Conservation (phyloP, 2,329 filamentous ascomycete species). For the Fusarium pseudograminearum region DNA sequence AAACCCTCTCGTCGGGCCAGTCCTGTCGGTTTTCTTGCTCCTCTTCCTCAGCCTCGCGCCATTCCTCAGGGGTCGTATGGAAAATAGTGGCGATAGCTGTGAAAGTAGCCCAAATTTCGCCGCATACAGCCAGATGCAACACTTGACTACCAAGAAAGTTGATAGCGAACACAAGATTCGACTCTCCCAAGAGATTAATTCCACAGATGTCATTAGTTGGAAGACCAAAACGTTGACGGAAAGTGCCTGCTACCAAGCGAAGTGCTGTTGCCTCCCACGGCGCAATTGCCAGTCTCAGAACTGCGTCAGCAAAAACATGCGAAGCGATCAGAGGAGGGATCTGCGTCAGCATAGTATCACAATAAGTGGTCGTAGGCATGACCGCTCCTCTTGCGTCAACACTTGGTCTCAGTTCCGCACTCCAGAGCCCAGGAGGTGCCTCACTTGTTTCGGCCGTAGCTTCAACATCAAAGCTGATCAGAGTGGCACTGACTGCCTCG, state of each 20-base stretch:
- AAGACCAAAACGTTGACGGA: conserved; percentile 55
- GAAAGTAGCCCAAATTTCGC: conserved; percentile 34
- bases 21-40: conserved; percentile 23
- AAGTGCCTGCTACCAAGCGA: conserved; percentile 59
- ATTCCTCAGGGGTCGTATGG: conserved; percentile 35
- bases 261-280: conserved; percentile 62
- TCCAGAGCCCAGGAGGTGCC: conserved; percentile 66
- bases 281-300: conserved; percentile 57
- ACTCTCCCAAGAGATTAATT: conserved; percentile 52
- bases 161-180: conserved; percentile 55
- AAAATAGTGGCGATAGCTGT: conserved; percentile 26
- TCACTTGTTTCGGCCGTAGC: conserved; percentile 65
- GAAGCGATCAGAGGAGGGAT: conserved; percentile 63
- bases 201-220: conserved; percentile 56
- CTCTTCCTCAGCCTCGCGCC: conserved; percentile 33
- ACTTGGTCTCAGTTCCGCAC: conserved; percentile 68
- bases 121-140: conserved; percentile 49
- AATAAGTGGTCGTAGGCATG: conserved; percentile 53
- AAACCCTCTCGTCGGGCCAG: conserved; percentile 19
- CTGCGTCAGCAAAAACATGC: conserved; percentile 60
- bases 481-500: conserved; percentile 66
- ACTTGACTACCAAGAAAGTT: conserved; percentile 63
- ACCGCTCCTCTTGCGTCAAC: conserved; percentile 48
- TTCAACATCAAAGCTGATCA: conserved; percentile 73
- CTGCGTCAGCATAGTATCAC: conserved; percentile 63